Evolutionary conservation across 208 protist species (phyloP), one percentile per base, ranked within the genome.

Genomic region (Naegleria fowleri): DNA sequence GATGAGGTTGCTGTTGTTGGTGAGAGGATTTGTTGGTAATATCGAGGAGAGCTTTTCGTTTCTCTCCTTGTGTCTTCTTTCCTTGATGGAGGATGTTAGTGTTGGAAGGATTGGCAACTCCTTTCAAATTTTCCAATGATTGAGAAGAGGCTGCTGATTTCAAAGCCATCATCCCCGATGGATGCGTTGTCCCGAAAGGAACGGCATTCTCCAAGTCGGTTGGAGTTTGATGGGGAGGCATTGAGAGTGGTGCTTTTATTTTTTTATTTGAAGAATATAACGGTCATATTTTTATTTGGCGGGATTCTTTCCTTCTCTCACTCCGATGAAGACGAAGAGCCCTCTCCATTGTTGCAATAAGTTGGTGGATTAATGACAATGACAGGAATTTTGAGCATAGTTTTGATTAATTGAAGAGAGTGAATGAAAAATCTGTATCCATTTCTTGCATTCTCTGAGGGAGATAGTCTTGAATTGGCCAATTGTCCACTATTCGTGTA

Each of bases 341-440:
- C 55, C 2, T 67, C 22, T 67, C 55, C 55, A 29, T 67, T 29
- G 22, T 67, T 67, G 15, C 79, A 7, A 43, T 16, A 25, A 43
- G n/a, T 29, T 43, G 86, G 86, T n/a, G 86, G 86, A 67, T 89
- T 89, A 6, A 89, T 89, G 0, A 89, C 48, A 89, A 38, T 29
- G 6, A 67, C 33, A 5, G 86, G 86, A n/a, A 89, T 89, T 58
- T 67, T 67, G 6, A 89, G 33, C 3, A 22, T 0, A 29, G 55
- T 89, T 5, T 40, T 36, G 4, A 89, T 38, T 4, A 67, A 13
- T 39, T 67, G 5, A 4, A 89, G 51, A n/a, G 36, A 89, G n/a
- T 89, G 48, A 67, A 29, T 4, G 25, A 89, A 89, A 41, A 89
- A 89, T 67, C 41, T 52, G 29, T 88, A 88, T 4, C 41, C 43